phyloP scores from a whole-genome alignment of 352 stramenopile genomes.

The Phytophthora ohioensis region DNA sequence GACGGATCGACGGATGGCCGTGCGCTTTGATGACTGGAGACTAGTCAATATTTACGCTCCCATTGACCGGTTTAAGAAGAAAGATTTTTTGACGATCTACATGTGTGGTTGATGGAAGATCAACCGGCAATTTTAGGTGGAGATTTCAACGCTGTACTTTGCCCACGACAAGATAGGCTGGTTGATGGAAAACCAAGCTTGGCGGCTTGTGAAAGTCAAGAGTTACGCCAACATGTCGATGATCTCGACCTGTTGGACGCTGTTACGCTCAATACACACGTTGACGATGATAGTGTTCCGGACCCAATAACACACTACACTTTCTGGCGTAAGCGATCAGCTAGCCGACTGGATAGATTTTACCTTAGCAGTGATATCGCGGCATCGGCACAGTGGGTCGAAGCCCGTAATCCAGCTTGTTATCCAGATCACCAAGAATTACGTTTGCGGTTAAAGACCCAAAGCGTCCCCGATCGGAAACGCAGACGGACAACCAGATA shows the following conservation, averaged over 20 bases:
- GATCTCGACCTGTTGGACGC: constrained; percentile 4
- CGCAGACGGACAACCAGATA: background rate
- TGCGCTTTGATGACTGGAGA: constrained; percentile 1
- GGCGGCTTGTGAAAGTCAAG: background rate
- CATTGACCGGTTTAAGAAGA: background rate
- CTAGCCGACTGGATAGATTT: constrained; percentile 7
- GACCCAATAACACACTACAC: constrained; percentile 9
- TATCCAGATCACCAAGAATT: constrained; percentile 10
- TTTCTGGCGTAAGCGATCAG: constrained; percentile 1
- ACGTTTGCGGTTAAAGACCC: background rate
- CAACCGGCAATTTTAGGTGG: background rate
- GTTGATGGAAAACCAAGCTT: constrained; percentile 5
- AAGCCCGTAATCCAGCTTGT: background rate
- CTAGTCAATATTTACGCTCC: constrained; percentile 5
- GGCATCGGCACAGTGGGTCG: background rate
- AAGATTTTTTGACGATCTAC: background rate
- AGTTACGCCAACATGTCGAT: background rate
- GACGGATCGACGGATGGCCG: constrained; percentile 1
- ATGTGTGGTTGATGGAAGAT: background rate
- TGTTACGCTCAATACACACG: background rate
- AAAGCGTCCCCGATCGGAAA: background rate
- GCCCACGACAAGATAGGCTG: background rate
- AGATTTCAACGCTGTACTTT: constrained; percentile 8
- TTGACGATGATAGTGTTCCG: background rate
- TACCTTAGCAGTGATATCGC: constrained; percentile 2